phyloP scores from a whole-genome alignment of 768 basidiomycete genomes.

The Suillus clintonianus region DNA sequence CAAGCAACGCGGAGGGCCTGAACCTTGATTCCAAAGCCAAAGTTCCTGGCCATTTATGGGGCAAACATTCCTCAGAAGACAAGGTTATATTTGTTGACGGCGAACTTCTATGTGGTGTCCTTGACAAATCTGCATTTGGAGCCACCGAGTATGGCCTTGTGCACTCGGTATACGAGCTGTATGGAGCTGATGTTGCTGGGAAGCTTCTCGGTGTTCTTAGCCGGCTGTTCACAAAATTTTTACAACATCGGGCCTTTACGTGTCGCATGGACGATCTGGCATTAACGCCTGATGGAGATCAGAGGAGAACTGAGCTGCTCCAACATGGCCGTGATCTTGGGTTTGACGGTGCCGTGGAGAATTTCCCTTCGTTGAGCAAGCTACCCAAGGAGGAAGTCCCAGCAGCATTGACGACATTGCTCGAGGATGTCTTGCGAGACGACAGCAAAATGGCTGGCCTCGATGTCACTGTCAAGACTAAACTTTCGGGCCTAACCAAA shows the following conservation, averaged over 20 bases:
- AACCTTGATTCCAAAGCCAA: constrained; percentile 87
- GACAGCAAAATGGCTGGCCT: constrained; percentile 97
- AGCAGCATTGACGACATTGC: constrained; percentile 58
- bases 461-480: constrained; percentile 88
- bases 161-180: constrained; percentile 95
- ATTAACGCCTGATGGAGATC: constrained; percentile 81
- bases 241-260: constrained; percentile 96
- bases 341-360: constrained; percentile 86
- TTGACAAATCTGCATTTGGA: constrained; percentile 98
- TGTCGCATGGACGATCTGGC: constrained; percentile 99
- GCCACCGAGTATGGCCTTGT: constrained; percentile 95
- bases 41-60: constrained; percentile 87
- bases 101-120: constrained; percentile 88
- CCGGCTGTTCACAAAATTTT: constrained; percentile 93
- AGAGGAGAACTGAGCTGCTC: constrained; percentile 66
- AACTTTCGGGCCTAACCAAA: constrained; percentile 82
- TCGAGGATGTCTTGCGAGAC: constrained; percentile 92
- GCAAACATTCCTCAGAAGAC: constrained; percentile 75
- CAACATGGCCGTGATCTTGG: constrained; percentile 71
- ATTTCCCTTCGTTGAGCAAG: constrained; percentile 73
- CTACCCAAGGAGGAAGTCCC: constrained; percentile 56
- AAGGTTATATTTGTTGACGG: constrained; percentile 90
- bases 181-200: constrained; percentile 87
- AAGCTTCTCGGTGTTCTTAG: constrained; percentile 90
- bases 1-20: constrained; percentile 73